phyloP scores from a whole-genome alignment of 1,284 basidiomycete species.

The Cryptococcus sp. region DNA sequence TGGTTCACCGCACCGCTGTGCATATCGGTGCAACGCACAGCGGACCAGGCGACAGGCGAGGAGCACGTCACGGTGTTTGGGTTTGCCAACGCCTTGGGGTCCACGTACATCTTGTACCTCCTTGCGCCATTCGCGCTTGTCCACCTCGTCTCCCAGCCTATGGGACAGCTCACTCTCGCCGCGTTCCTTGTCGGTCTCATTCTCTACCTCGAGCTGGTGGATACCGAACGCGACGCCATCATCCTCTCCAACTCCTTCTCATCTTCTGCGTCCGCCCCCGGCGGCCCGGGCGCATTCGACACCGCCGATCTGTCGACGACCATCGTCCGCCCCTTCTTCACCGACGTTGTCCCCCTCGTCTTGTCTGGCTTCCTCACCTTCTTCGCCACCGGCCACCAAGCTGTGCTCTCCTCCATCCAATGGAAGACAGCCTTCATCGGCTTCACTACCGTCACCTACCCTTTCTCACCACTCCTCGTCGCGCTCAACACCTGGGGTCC shows the following conservation, averaged over 20 bases:
- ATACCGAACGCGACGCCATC: constrained; percentile 70
- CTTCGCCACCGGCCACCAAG: constrained; percentile 88
- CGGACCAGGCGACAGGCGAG: constrained; percentile 37
- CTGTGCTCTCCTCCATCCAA: constrained; percentile 83
- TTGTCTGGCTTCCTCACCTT: constrained; percentile 74
- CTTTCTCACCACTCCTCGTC: constrained; percentile 74
- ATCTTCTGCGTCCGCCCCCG: constrained; percentile 20
- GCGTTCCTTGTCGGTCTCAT: constrained; percentile 64
- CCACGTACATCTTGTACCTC: constrained; percentile 80
- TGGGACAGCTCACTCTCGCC: constrained; percentile 73
- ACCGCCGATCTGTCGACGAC: constrained; percentile 44
- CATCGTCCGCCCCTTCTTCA: constrained; percentile 56
- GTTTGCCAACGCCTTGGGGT: constrained; percentile 85
- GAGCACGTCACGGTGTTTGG: constrained; percentile 70
- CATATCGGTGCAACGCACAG: constrained; percentile 58
- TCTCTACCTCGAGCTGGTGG: constrained; percentile 70
- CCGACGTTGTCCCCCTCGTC: constrained; percentile 67
- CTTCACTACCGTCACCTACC: constrained; percentile 67
- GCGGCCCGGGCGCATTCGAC: constrained; percentile 45
- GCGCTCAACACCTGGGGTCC: constrained; percentile 76
- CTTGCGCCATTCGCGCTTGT: constrained; percentile 61
- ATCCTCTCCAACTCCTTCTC: constrained; percentile 51
- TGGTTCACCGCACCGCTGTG: constrained; percentile 72
- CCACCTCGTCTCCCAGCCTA: constrained; percentile 70
- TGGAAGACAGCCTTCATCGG: constrained; percentile 90